Conservation (phyloP, 257 asterid species). For the Cynanchum wilfordii region DNA sequence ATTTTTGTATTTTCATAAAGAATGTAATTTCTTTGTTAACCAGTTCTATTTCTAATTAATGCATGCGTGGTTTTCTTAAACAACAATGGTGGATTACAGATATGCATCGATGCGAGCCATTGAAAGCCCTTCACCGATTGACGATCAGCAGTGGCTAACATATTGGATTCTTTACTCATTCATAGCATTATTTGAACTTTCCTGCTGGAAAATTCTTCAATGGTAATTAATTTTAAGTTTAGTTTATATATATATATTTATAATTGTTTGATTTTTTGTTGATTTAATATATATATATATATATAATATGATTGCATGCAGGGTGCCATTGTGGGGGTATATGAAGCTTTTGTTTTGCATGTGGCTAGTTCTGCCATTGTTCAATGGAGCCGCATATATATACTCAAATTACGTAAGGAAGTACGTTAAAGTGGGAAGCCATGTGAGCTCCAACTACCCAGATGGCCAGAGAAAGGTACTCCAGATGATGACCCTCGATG, state of each 20-base stretch:
- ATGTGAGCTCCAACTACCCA: constrained; percentile 45
- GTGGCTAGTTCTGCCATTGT: constrained; percentile 44
- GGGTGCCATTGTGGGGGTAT: constrained; percentile 94
- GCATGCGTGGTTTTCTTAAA: background rate
- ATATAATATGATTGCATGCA: constrained; percentile 13
- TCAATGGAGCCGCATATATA: constrained; percentile 49
- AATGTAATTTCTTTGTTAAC: too few species aligned
- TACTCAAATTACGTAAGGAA: constrained; percentile 65
- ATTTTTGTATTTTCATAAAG: too few species aligned
- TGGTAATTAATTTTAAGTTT: constrained; percentile 44
- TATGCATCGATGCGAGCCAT: constrained; percentile 80
- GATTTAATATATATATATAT: background rate
- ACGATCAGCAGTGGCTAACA: constrained; percentile 92
- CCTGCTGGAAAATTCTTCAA: constrained; percentile 74
- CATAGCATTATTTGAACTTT: constrained; percentile 67
- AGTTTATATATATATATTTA: background rate
- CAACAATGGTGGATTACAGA: constrained; percentile 21
- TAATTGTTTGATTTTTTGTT: too few species aligned
- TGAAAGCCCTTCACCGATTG: constrained; percentile 85
- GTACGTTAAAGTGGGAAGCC: constrained; percentile 49
- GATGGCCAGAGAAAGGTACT: constrained; percentile 61
- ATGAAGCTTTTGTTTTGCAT: constrained; percentile 56
- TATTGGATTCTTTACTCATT: constrained; percentile 89
- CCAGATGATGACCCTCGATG: constrained; percentile 91
- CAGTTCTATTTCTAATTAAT: background rate